Conservation (phyloP, 1,284 basidiomycete genomes). For the Melampsora larici-populina region DNA sequence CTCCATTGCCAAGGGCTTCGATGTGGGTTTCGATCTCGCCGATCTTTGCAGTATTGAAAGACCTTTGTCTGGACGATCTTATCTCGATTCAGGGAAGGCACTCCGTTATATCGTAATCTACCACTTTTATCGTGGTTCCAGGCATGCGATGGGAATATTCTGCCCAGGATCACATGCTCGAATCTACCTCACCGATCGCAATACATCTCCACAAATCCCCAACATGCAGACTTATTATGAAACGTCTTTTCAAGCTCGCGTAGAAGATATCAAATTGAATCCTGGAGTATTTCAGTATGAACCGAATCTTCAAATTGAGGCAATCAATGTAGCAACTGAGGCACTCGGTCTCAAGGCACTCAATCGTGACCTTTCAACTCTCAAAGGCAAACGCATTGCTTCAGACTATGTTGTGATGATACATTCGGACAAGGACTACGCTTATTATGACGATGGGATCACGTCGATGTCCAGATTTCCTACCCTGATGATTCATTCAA, state of each 20-base stretch:
- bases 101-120: conserved; percentile 87
- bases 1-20: conserved; percentile 79
- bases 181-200: conserved; percentile 77
- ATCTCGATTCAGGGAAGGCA: conserved; percentile 71
- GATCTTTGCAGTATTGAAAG: conserved; percentile 70
- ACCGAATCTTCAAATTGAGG: conserved; percentile 66
- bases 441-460: conserved; percentile 75
- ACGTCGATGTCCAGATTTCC: conserved; percentile 80
- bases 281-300: conserved; percentile 65
- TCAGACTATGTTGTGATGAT: conserved; percentile 71
- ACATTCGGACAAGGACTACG: conserved; percentile 77
- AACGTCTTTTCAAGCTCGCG: conserved; percentile 59
- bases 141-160: conserved; percentile 91
- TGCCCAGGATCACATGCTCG: conserved; percentile 65
- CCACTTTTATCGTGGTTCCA: conserved; percentile 70
- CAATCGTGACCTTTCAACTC: conserved; percentile 74
- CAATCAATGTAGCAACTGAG: conserved; percentile 74
- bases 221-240: conserved; percentile 73
- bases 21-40: conserved; percentile 75
- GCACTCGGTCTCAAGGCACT: conserved; percentile 77
- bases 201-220: conserved; percentile 75
- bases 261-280: conserved; percentile 51
- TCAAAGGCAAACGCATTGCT: conserved; percentile 62
- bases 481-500: conserved; percentile 76
- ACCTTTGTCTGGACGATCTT: conserved; percentile 65